A percentile compares a stretch with the other conserved stretches of the same genome.
These are phyloP conservation scores for Lithospermum erythrorhizon DNA, from an alignment of 257 asterid species.

Conservation along the genomic window DNA sequence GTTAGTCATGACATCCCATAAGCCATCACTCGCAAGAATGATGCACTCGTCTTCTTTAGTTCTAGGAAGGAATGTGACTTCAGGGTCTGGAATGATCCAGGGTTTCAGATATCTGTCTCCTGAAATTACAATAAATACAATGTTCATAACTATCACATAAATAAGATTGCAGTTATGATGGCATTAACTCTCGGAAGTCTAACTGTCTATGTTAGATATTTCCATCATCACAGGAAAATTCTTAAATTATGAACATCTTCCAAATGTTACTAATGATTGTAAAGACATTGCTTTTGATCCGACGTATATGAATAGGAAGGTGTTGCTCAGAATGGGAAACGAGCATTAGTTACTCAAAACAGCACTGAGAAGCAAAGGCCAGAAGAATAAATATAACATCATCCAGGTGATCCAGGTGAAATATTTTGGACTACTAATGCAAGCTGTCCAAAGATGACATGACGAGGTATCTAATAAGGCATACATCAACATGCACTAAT, in stretches of 20 bases:
- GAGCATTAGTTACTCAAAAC: too few relatives aligned
- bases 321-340: too few relatives aligned
- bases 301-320: not conserved
- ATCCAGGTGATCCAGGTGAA: not conserved
- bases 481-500: too few relatives aligned
- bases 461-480: too few relatives aligned
- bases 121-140: slow-evolving; percentile 17
- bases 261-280: not conserved
- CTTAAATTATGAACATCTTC: too few relatives aligned
- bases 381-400: not conserved
- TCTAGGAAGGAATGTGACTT: slow-evolving; percentile 62
- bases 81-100: slow-evolving; percentile 83
- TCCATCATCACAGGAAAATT: not conserved
- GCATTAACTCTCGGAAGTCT: not conserved
- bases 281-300: not conserved
- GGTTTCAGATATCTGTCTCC: slow-evolving; percentile 93
- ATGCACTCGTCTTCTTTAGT: slow-evolving; percentile 70
- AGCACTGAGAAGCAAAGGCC: not conserved
- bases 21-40: slow-evolving; percentile 83
- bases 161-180: not conserved
- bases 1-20: slow-evolving; percentile 89
- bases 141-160: slow-evolving; percentile 1
- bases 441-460: not conserved
- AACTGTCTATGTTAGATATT: too few relatives aligned
- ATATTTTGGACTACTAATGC: not conserved